Conservation (phyloP, 495 filamentous ascomycete species). For the Talaromyces ruber region DNA sequence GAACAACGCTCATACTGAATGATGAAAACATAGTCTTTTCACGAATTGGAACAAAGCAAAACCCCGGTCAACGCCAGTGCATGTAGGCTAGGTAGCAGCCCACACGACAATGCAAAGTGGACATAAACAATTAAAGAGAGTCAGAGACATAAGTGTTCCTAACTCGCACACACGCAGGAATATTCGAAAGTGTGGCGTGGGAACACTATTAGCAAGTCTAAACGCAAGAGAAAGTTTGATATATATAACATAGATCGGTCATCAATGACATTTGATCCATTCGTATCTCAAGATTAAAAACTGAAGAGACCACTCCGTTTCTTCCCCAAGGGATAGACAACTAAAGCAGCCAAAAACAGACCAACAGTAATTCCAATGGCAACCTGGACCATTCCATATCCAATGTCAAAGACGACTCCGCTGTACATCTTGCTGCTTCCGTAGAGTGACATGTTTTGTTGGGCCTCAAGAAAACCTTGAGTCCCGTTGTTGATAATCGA, state of each 20-base stretch:
- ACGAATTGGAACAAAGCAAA: neutral
- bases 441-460: slow-evolving; percentile 24
- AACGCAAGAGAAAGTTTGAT: neutral
- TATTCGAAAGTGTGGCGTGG: neutral
- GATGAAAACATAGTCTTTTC: neutral
- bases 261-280: neutral
- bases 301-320: slow-evolving; percentile 82
- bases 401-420: slow-evolving; percentile 70
- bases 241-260: neutral
- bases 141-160: neutral
- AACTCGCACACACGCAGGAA: neutral
- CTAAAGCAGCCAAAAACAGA: slow-evolving; percentile 73
- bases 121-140: neutral
- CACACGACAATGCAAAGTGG: neutral
- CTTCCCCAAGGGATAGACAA: slow-evolving; percentile 90
- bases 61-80: neutral
- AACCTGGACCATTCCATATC: slow-evolving; percentile 82
- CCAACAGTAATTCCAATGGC: slow-evolving; percentile 92
- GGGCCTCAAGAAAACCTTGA: slow-evolving; percentile 37
- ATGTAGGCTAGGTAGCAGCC: neutral
- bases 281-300: slow-evolving; percentile 48
- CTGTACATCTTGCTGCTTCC: slow-evolving; percentile 18
- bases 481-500: slow-evolving; percentile 41
- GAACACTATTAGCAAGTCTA: neutral
- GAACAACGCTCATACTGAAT: neutral